Base-by-base conservation (phyloP, 108 stramenopile genomes). In the Nitzschia palea region DNA sequence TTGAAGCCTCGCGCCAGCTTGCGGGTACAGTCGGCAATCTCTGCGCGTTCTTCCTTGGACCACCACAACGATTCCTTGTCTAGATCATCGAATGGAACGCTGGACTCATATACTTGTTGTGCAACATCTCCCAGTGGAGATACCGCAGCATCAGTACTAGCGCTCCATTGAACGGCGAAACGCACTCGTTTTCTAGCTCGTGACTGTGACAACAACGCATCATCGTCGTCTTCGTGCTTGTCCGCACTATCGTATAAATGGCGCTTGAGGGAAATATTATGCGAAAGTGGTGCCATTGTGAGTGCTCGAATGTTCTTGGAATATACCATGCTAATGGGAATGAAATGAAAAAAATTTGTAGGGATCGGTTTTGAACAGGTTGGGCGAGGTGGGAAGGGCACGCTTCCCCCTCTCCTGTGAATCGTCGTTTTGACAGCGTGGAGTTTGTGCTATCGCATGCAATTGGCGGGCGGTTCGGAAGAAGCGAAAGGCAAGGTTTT, bases 61-160 rank as follows among this genome's bases (percentile, higher is more conserved):
- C 59, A 60, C 59, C 59, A 60, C 17, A 60, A 25, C 18, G 14
- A 8, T 2, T 40, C 20, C 31, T 60, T 60, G 37, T 60, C 37
- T 9, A 60, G 25, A 4, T 40, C 37, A 42, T 40, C 33, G 36
- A 0, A n/a, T 4, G 12, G 15, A 14, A 60, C 9, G n/a, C 18
- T 18, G 25, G 59, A 60, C 25, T 60, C 59, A 23, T 60, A 26
- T 20, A 63, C 33, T 30, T 32, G 20, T 3, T 12, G 14, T 4
- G 44, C 62, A 47, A 63, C 32, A 45, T 63, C 62, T 63, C 62
- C 62, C 29, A 63, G 48, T 25, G 37, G 25, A 14, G 47, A 25
- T 22, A 22, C 59, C 4, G 47, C n/a, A 23, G 62, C 27, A 18
- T 23, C 27, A 31, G 35, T 25, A 31, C 25, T 2, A 42, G 2